Conservation (phyloP, 2,329 filamentous ascomycete genomes). For the Apiospora hydei region DNA sequence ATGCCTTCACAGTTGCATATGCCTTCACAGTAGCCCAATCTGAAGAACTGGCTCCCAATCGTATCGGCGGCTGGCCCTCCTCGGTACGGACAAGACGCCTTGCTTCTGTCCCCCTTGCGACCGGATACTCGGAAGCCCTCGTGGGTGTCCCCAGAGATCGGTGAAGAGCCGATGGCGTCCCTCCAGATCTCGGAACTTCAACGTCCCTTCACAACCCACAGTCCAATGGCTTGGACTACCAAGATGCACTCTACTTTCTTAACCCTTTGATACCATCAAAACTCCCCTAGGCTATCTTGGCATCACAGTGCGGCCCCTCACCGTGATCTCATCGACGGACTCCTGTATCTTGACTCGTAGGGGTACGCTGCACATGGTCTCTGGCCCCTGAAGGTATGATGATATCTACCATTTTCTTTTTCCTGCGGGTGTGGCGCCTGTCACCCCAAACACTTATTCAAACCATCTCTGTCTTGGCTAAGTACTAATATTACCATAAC, state of each 20-base stretch:
- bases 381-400: background rate
- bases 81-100: background rate
- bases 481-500: background rate
- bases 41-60: background rate
- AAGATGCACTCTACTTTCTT: background rate
- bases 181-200: background rate
- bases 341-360: background rate
- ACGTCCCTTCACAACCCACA: background rate
- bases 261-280: background rate
- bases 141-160: background rate
- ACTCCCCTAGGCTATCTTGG: background rate
- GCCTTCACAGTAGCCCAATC: background rate
- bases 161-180: background rate
- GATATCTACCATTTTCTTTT: slow-evolving; percentile 11
- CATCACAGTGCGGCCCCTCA: background rate
- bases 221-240: background rate
- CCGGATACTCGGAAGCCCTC: background rate
- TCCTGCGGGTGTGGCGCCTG: background rate
- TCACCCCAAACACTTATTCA: background rate
- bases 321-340: background rate
- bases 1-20: background rate
- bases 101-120: background rate
- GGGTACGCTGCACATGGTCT: background rate
- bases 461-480: background rate
- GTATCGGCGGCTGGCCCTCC: background rate